Conservation (phyloP, 2,329 filamentous ascomycete species). For the Chaetomium olivaceum region DNA sequence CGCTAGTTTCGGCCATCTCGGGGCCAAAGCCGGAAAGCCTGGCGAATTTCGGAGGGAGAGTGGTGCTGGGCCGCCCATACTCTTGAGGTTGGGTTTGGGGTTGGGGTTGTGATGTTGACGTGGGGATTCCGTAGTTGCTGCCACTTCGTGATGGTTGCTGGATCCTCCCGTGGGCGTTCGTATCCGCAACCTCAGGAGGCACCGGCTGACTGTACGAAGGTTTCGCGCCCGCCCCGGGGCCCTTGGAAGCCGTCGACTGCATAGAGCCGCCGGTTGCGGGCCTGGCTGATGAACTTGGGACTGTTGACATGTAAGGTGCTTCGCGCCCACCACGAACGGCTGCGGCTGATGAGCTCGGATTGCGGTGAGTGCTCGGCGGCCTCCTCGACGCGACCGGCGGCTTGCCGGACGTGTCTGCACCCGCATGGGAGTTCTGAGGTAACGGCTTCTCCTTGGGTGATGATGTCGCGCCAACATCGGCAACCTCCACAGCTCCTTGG, state of each 20-base stretch:
- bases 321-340: conserved; percentile 52
- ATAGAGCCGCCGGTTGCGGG: conserved; percentile 83
- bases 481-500: conserved; percentile 52
- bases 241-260: conserved; percentile 68
- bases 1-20: conserved; percentile 38
- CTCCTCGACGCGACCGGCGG: conserved; percentile 42
- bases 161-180: conserved; percentile 86
- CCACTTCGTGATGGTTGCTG: conserved; percentile 68
- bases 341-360: conserved; percentile 43
- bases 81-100: conserved; percentile 53
- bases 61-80: conserved; percentile 62
- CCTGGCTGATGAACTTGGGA: conserved; percentile 54
- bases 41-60: conserved; percentile 60
- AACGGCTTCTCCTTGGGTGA: conserved; percentile 58
- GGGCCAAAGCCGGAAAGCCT: conserved; percentile 59
- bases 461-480: conserved; percentile 31
- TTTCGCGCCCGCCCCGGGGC: conserved; percentile 51
- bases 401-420: conserved; percentile 47
- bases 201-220: conserved; percentile 86
- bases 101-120: conserved; percentile 60
- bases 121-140: conserved; percentile 68
- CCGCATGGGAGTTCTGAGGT: conserved; percentile 56
- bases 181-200: conserved; percentile 81
- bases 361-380: conserved; percentile 52
- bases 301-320: conserved; percentile 51